phyloP scores from a whole-genome alignment of 2,329 filamentous ascomycete species.

The Colletotrichum filicis region DNA sequence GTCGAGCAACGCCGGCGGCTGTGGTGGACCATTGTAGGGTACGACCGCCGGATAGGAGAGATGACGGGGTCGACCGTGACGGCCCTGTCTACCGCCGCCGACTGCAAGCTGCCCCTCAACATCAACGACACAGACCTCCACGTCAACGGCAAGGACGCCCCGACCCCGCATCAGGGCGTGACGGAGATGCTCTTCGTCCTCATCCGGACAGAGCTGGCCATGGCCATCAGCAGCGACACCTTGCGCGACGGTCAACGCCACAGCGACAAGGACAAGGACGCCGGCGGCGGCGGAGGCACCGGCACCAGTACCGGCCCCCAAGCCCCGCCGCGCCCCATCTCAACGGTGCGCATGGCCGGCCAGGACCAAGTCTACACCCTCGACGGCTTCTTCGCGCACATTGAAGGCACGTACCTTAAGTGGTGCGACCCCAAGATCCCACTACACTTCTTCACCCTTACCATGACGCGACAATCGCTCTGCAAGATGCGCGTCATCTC shows the following conservation, averaged over 20 bases:
- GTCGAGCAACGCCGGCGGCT: slow-evolving; percentile 77
- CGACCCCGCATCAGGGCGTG: slow-evolving; percentile 58
- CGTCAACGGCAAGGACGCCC: slow-evolving; percentile 65
- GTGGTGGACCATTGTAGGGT: slow-evolving; percentile 78
- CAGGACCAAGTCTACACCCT: slow-evolving; percentile 61
- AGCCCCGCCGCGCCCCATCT: slow-evolving; percentile 42
- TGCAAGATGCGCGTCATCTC: slow-evolving; percentile 67
- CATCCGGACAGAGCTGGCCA: slow-evolving; percentile 66
- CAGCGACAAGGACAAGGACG: slow-evolving; percentile 40
- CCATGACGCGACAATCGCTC: slow-evolving; percentile 66
- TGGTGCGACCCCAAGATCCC: slow-evolving; percentile 69
- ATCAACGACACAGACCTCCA: slow-evolving; percentile 71
- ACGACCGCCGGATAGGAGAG: slow-evolving; percentile 76
- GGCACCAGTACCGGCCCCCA: slow-evolving; percentile 38
- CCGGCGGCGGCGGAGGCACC: not conserved
- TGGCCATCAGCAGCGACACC: slow-evolving; percentile 61
- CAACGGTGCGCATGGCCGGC: slow-evolving; percentile 59
- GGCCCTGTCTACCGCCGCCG: slow-evolving; percentile 62
- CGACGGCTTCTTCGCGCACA: slow-evolving; percentile 63
- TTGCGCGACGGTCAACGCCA: slow-evolving; percentile 46
- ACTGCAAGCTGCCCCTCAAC: slow-evolving; percentile 69
- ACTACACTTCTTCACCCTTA: slow-evolving; percentile 67
- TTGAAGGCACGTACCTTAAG: slow-evolving; percentile 66
- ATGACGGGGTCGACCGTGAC: slow-evolving; percentile 70
- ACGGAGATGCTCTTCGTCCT: slow-evolving; percentile 72